phyloP scores from a whole-genome alignment of 2,329 filamentous ascomycete genomes.

The Colletotrichum lentis region DNA sequence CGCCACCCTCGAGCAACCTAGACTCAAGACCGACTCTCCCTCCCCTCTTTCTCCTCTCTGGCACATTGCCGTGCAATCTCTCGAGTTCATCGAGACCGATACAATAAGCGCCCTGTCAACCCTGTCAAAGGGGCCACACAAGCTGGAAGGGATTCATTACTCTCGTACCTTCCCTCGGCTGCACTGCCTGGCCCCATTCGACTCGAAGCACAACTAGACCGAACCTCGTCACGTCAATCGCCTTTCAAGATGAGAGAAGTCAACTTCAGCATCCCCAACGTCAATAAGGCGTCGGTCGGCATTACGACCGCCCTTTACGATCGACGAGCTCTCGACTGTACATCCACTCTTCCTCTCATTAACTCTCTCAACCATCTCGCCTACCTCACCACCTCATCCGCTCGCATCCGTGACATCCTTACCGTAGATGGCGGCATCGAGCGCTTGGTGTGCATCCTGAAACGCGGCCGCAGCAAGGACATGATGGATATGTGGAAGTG shows the following conservation, averaged over 20 bases:
- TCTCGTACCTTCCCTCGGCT: conserved; percentile 28
- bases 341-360: conserved; percentile 94
- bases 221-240: conserved; percentile 10
- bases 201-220: conserved; percentile 11
- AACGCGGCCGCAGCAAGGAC: conserved; percentile 95
- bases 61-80: conserved; percentile 17
- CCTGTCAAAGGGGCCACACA: conserved; percentile 32
- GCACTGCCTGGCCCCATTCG: conserved; percentile 35
- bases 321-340: conserved; percentile 95
- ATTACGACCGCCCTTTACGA: conserved; percentile 99
- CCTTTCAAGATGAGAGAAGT: conserved; percentile 90
- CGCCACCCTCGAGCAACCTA: conserved; percentile 32
- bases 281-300: conserved; percentile 98
- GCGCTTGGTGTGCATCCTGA: conserved; percentile 94
- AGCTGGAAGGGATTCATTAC: conserved; percentile 33
- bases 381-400: conserved; percentile 97
- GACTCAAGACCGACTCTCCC: conserved; percentile 4
- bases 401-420: conserved; percentile 95
- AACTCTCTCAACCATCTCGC: conserved; percentile 99
- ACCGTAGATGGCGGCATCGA: conserved; percentile 99
- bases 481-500: conserved; percentile 99
- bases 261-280: conserved; percentile 99
- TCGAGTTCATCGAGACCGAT: conserved; percentile 31
- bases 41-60: background rate
- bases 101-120: conserved; percentile 10